Conservation (phyloP, 2,329 filamentous ascomycete species). For the Ceratocystiopsis sp. region DNA sequence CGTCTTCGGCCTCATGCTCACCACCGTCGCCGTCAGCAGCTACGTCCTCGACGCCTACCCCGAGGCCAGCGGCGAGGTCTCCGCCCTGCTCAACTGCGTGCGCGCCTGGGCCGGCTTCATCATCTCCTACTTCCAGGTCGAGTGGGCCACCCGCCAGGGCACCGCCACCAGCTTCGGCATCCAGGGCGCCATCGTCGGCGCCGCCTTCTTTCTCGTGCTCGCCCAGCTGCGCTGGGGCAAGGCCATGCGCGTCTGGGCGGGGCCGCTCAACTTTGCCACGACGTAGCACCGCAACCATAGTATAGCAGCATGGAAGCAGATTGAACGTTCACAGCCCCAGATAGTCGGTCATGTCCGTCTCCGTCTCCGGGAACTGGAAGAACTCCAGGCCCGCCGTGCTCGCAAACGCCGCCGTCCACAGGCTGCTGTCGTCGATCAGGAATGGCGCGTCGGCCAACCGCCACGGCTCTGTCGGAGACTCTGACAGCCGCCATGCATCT, state of each 20-base stretch:
- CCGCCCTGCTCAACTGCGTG: slow-evolving; percentile 32
- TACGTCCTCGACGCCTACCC: slow-evolving; percentile 39
- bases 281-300: slow-evolving; percentile 3
- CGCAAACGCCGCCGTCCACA: too few relatives aligned
- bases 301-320: too few relatives aligned
- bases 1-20: slow-evolving; percentile 37
- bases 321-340: background rate
- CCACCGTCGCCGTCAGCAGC: slow-evolving; percentile 31
- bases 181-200: slow-evolving; percentile 23
- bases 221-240: slow-evolving; percentile 15
- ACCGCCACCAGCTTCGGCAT: slow-evolving; percentile 27
- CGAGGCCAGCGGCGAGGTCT: slow-evolving; percentile 35
- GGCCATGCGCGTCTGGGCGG: slow-evolving; percentile 16
- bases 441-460: too few relatives aligned
- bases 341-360: background rate
- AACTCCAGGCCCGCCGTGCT: too few relatives aligned
- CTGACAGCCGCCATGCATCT: too few relatives aligned
- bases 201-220: slow-evolving; percentile 13
- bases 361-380: too few relatives aligned
- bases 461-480: too few relatives aligned
- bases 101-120: slow-evolving; percentile 30
- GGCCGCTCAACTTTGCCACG: slow-evolving; percentile 17
- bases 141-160: slow-evolving; percentile 27
- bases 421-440: too few relatives aligned
- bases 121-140: slow-evolving; percentile 33